Conservation (phyloP, 2,329 filamentous ascomycete genomes). For the Xylaria multiplex region DNA sequence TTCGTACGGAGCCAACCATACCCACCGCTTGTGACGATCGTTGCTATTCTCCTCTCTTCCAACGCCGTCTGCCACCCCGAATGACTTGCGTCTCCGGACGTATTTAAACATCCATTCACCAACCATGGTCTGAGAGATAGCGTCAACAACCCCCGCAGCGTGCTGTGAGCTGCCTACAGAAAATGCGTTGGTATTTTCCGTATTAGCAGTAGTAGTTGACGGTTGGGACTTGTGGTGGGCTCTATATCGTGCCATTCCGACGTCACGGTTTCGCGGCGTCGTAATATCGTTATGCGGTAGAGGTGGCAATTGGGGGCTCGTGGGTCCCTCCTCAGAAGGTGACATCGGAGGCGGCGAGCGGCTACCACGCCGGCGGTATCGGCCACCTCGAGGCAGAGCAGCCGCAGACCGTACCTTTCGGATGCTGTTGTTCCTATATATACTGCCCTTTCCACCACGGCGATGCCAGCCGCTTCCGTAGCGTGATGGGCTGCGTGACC, state of each 20-base stretch:
- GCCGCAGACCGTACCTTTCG: slow-evolving; percentile 88
- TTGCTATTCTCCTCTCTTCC: slow-evolving; percentile 75
- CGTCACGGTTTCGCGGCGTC: slow-evolving; percentile 62
- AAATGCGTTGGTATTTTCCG: slow-evolving; percentile 57
- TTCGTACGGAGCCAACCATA: slow-evolving; percentile 98
- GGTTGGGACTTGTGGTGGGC: slow-evolving; percentile 65
- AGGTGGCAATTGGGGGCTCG: slow-evolving; percentile 77
- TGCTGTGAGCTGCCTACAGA: slow-evolving; percentile 70
- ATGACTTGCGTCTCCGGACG: slow-evolving; percentile 86
- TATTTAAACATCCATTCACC: slow-evolving; percentile 98
- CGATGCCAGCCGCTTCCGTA: slow-evolving; percentile 64
- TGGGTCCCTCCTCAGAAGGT: slow-evolving; percentile 71
- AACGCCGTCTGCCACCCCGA: slow-evolving; percentile 77
- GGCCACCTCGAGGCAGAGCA: slow-evolving; percentile 69
- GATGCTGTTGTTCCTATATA: slow-evolving; percentile 69
- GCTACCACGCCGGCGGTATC: slow-evolving; percentile 62
- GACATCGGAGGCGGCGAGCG: slow-evolving; percentile 74
- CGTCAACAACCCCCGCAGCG: slow-evolving; percentile 86
- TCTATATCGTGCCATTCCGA: slow-evolving; percentile 54
- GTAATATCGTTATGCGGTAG: slow-evolving; percentile 78
- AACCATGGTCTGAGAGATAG: slow-evolving; percentile 98
- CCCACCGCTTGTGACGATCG: slow-evolving; percentile 94
- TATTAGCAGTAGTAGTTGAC: slow-evolving; percentile 67
- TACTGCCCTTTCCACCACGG: slow-evolving; percentile 59
- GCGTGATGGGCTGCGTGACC: slow-evolving; percentile 79